Evolutionary conservation across 352 stramenopile genomes (phyloP).

Genomic region (Phytophthora ohioensis): DNA sequence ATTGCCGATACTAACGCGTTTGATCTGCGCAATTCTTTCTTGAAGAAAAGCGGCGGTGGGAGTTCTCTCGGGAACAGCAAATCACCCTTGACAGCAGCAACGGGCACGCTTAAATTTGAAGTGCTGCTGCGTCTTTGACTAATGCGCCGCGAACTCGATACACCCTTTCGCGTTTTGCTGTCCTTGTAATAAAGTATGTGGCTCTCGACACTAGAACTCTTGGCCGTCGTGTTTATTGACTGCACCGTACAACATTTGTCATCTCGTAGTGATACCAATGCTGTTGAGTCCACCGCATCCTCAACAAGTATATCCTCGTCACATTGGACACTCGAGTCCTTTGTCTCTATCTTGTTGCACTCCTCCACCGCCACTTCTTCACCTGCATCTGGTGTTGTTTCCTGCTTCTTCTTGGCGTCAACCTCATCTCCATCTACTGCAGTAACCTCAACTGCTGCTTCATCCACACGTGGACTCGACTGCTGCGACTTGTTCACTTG

Average conservation of each 20-base stretch:
- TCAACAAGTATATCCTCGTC: constrained; percentile 28
- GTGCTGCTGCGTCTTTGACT: background rate
- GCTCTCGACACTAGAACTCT: background rate
- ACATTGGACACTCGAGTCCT: constrained; percentile 47
- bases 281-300: background rate
- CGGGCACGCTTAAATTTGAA: background rate
- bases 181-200: constrained; percentile 17
- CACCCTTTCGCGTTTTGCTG: background rate
- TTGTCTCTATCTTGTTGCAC: constrained; percentile 6
- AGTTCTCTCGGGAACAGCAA: constrained; percentile 37
- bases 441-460: background rate
- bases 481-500: constrained; percentile 34
- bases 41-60: constrained; percentile 58
- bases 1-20: background rate
- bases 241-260: background rate
- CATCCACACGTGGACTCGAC: constrained; percentile 9
- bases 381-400: background rate
- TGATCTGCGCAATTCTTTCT: constrained; percentile 33
- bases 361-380: constrained; percentile 2
- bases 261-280: background rate
- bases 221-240: background rate
- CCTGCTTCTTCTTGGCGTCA: background rate
- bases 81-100: constrained; percentile 2
- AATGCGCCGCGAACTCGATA: background rate
- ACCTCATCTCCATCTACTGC: background rate